Percentiles rank a stretch among this genome's conserved stretches.
These are phyloP conservation scores for Flaveria ramosissima DNA, from an alignment of 129 eudicot species.

Conservation along the genomic window DNA sequence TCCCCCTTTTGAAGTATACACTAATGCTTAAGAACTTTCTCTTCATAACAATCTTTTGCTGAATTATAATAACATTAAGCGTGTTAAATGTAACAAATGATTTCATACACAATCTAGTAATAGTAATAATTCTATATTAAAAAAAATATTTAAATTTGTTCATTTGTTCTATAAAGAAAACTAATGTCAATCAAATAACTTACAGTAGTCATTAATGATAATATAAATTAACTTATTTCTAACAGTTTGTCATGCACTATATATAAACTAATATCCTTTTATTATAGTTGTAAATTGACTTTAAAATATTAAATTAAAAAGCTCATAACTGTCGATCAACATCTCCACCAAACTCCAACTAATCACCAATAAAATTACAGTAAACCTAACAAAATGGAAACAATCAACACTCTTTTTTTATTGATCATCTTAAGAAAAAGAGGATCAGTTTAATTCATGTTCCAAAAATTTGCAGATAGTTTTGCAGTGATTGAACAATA, in stretches of 20 bases:
- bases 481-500: constrained; percentile 2
- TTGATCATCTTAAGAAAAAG: constrained; percentile 5
- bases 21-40: too few relatives aligned
- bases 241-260: not conserved
- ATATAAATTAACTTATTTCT: not conserved
- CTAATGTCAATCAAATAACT: too few relatives aligned
- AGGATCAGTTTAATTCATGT: not conserved
- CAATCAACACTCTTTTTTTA: constrained; percentile 10
- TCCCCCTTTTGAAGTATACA: too few relatives aligned
- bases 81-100: too few relatives aligned
- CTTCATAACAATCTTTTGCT: too few relatives aligned
- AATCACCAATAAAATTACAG: constrained; percentile 19
- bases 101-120: too few relatives aligned
- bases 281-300: not conserved
- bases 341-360: constrained; percentile 23
- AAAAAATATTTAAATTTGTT: too few relatives aligned
- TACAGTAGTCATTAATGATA: too few relatives aligned
- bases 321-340: not conserved
- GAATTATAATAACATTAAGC: too few relatives aligned
- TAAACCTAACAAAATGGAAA: not conserved
- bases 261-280: not conserved
- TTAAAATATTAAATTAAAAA: too few relatives aligned
- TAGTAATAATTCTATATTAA: too few relatives aligned
- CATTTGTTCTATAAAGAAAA: too few relatives aligned
- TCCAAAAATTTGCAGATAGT: constrained; percentile 3